Percentiles rank a stretch among this genome's conserved stretches.
phyloP scores from a whole-genome alignment of 306 rosid genomes.

The Cotoneaster glaucophyllus region DNA sequence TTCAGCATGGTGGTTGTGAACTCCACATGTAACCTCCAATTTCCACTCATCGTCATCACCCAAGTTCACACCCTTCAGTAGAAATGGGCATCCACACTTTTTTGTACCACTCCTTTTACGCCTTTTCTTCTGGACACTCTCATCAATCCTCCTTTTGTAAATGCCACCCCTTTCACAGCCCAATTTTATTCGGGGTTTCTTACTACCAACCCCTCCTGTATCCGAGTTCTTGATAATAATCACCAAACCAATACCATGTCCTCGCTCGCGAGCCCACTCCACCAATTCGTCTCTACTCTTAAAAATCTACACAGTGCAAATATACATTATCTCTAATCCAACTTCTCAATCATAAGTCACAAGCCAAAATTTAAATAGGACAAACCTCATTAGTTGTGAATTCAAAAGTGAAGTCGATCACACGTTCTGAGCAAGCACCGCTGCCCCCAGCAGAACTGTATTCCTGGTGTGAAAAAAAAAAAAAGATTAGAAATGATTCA shows the following conservation, averaged over 20 bases:
- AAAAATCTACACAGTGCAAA: not conserved
- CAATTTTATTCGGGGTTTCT: not conserved
- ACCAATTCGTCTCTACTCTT: constrained; percentile 2
- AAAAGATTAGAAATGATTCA: not conserved
- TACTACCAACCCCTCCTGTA: not conserved
- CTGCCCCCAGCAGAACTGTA: not conserved
- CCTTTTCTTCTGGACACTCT: not conserved
- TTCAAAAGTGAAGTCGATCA: not conserved
- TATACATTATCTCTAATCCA: not conserved
- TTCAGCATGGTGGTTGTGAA: not conserved
- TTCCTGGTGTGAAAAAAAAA: not conserved
- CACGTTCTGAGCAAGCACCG: not conserved
- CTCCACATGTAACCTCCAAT: constrained; percentile 2
- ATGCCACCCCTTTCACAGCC: not conserved
- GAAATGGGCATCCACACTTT: constrained; percentile 11
- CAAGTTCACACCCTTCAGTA: not conserved
- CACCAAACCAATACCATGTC: not conserved
- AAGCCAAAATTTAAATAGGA: not conserved
- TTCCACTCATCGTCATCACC: not conserved
- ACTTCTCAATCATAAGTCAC: not conserved
- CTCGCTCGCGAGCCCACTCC: not conserved
- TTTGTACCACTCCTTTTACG: not conserved
- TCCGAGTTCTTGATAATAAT: constrained; percentile 10
- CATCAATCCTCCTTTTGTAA: not conserved
- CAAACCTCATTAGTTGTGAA: not conserved